A percentile compares a stretch with the other conserved stretches of the same genome.
phyloP scores from a whole-genome alignment of 148 eudicot species.

The Fallopia convolvulus region DNA sequence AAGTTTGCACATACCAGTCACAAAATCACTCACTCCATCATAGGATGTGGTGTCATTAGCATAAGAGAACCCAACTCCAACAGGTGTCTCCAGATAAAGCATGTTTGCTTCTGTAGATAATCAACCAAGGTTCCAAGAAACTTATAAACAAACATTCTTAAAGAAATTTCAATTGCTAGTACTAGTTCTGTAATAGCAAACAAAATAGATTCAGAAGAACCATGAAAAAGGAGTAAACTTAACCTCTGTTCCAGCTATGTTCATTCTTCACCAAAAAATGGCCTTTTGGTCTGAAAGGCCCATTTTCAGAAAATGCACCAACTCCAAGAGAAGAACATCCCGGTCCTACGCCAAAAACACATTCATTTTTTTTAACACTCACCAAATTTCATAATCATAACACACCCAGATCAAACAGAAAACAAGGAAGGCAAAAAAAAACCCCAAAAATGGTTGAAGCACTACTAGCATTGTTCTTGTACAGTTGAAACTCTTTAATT shows the following conservation, averaged over 20 bases:
- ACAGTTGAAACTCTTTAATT: background rate
- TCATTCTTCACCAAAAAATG: constrained; percentile 61
- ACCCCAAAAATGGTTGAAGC: background rate
- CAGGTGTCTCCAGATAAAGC: constrained; percentile 84
- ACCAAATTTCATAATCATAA: constrained; percentile 2
- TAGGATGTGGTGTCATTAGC: constrained; percentile 55
- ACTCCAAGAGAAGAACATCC: constrained; percentile 99
- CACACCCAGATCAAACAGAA: background rate
- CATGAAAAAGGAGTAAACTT: constrained; percentile 1
- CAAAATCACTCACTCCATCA: constrained; percentile 60
- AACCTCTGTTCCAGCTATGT: constrained; percentile 94
- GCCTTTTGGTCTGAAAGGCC: constrained; percentile 92
- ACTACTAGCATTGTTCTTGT: background rate
- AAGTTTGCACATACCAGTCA: constrained; percentile 48
- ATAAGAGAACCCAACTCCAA: constrained; percentile 96
- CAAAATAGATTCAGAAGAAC: background rate
- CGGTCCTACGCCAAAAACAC: constrained; percentile 55
- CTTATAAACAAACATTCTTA: background rate
- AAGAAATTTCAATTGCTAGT: background rate
- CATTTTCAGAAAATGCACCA: constrained; percentile 99
- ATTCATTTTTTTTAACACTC: background rate
- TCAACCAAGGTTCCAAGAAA: background rate
- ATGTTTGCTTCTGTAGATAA: constrained; percentile 82
- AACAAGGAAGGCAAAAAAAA: background rate
- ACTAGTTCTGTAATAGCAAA: background rate